Evolutionary conservation across 2,329 filamentous ascomycete genomes (phyloP), one percentile per base, ranked within the genome.

Genomic region (Hymenotorrendiella dingleyae): DNA sequence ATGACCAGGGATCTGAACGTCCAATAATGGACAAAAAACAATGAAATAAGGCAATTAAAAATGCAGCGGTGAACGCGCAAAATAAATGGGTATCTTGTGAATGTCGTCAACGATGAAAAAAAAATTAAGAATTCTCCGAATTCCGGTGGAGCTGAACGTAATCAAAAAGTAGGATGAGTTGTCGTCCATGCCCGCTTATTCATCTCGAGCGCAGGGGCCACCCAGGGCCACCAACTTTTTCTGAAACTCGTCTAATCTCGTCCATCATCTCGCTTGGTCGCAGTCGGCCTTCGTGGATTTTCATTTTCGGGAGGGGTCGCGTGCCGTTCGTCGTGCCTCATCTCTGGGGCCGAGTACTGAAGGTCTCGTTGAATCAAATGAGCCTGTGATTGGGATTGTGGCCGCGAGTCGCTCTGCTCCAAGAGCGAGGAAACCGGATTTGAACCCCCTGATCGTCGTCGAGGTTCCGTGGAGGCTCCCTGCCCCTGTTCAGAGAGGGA

Each of bases 241-340:
- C 43, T 57, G 52, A 60, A 55, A 57, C 54, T 37, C 42, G 28
- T 46, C 48, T 57, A 60, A 58, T 60, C 54, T 59, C 56, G 52
- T 42, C 45, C 53, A 52, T 57, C 55, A 57, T 58, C 55, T 58
- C 55, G 54, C 52, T 58, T 59, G 43, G 45, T 40, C 42, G 42
- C 42, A 34, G 43, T 47, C 34, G 47, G 36, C 42, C 49, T 40
- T 47, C 54, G 42, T 42, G 45, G 48, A 40, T 39, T 46, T 35
- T 54, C 47, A 34, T 47, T 44, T 41, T 57, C 54, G 24, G 54
- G 52, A n/a, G n/a, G n/a, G 28, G 54, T 52, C 33, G 41, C 43
- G 46, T 52, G 55, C 50, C 46, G 49, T 52, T 50, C 51, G 22
- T 56, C 52, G 43, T 57, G 52, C 49, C 50, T 59, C 56, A 56